Evolutionary conservation across 2,329 filamentous ascomycete species (phyloP).

Genomic region (Pseudogymnoascus sp.): DNA sequence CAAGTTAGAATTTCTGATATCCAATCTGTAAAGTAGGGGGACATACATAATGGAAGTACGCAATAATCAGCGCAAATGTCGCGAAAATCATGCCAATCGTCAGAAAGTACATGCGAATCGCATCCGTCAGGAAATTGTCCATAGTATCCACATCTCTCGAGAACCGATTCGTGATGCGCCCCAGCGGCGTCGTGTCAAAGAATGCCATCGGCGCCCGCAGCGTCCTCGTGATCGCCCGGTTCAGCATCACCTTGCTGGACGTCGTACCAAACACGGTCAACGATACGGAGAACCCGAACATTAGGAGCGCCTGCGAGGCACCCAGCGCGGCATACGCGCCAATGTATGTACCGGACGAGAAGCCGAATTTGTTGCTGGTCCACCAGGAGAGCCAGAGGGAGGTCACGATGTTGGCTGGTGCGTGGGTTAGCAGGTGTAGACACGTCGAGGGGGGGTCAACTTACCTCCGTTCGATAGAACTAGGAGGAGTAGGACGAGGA

Average conservation of each 20-base stretch:
- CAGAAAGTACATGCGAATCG: conserved; percentile 86
- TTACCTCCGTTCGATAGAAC: conserved; percentile 52
- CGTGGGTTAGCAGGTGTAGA: background rate
- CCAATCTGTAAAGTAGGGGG: background rate
- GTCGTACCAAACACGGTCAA: conserved; percentile 74
- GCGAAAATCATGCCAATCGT: conserved; percentile 74
- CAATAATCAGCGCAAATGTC: conserved; percentile 83
- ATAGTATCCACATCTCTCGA: conserved; percentile 92
- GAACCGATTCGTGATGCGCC: conserved; percentile 92
- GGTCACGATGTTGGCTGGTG: conserved; percentile 66
- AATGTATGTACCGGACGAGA: conserved; percentile 62
- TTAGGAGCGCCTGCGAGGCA: conserved; percentile 58
- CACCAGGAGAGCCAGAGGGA: conserved; percentile 92
- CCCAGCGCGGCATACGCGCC: conserved; percentile 65
- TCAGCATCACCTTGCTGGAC: conserved; percentile 73
- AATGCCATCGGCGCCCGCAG: conserved; percentile 74
- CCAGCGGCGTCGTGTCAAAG: conserved; percentile 93
- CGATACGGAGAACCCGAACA: conserved; percentile 72
- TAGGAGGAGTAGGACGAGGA: conserved; percentile 46
- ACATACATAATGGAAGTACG: conserved; percentile 71
- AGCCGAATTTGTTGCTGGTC: conserved; percentile 70
- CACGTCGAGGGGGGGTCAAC: background rate
- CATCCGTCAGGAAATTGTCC: conserved; percentile 85
- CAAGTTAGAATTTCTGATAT: background rate
- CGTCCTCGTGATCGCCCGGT: conserved; percentile 68